These are phyloP conservation scores for Plenodomus biglobosus DNA, from an alignment of 2,329 filamentous ascomycete species.

Conservation along the genomic window DNA sequence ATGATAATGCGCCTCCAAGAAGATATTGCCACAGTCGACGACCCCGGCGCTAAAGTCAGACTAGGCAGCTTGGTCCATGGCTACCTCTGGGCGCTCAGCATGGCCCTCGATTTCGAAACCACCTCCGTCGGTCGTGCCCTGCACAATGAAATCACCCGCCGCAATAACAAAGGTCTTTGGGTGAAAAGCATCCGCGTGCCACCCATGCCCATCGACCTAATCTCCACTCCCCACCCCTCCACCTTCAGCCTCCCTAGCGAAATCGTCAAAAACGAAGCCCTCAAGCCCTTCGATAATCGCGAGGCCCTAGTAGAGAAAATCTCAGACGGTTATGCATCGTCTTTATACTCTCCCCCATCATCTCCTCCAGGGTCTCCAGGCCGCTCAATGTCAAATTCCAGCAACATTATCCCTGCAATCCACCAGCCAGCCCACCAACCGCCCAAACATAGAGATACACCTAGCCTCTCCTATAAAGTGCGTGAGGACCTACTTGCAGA, in stretches of 20 bases:
- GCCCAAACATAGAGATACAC: slow-evolving; percentile 24
- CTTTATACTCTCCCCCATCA: slow-evolving; percentile 62
- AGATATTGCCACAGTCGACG: slow-evolving; percentile 69
- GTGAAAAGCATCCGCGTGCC: slow-evolving; percentile 73
- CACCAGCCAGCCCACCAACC: slow-evolving; percentile 28
- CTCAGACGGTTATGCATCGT: slow-evolving; percentile 68
- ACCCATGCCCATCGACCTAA: slow-evolving; percentile 62
- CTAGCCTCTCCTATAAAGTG: slow-evolving; percentile 65
- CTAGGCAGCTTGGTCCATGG: slow-evolving; percentile 84
- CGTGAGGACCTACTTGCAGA: slow-evolving; percentile 75
- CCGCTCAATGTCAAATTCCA: slow-evolving; percentile 62
- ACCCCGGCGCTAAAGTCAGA: slow-evolving; percentile 71
- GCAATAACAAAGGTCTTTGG: slow-evolving; percentile 77
- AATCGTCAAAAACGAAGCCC: slow-evolving; percentile 36
- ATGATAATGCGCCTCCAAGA: slow-evolving; percentile 91
- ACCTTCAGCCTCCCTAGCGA: slow-evolving; percentile 26
- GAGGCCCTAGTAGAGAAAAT: slow-evolving; percentile 72
- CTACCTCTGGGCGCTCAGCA: slow-evolving; percentile 79
- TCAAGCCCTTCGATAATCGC: slow-evolving; percentile 76
- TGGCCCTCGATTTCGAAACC: slow-evolving; percentile 74
- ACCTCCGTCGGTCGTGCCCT: slow-evolving; percentile 70
- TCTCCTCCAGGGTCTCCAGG: slow-evolving; percentile 72
- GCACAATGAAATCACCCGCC: slow-evolving; percentile 72
- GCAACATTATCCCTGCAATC: slow-evolving; percentile 48
- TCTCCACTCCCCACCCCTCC: slow-evolving; percentile 46